Evolutionary conservation across 176 grass and related monocot species (phyloP).

Genomic region (Thalia dealbata): DNA sequence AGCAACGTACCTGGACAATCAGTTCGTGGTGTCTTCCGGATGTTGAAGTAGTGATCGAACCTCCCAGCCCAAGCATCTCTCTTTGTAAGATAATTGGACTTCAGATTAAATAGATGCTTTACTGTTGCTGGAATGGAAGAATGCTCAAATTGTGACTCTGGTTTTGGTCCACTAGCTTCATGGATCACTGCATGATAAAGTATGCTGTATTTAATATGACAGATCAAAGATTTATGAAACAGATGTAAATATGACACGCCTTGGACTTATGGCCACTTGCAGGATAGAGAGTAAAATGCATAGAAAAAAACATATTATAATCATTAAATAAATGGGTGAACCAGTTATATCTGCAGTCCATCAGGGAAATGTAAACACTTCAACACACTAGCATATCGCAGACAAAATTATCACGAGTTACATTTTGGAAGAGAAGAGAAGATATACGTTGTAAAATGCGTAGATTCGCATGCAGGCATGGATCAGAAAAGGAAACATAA

Average conservation of each 20-base stretch:
- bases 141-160: constrained; percentile 65
- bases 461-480: not conserved
- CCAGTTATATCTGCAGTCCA: not conserved
- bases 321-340: not conserved
- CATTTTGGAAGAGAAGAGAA: not conserved
- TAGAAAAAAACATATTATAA: not conserved
- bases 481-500: not conserved
- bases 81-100: constrained; percentile 84
- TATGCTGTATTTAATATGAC: not conserved
- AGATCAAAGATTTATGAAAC: not conserved
- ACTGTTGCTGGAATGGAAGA: constrained; percentile 76
- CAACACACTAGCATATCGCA: not conserved
- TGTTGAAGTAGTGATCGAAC: constrained; percentile 57
- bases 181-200: constrained; percentile 66
- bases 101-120: constrained; percentile 82
- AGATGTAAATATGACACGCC: not conserved
- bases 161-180: constrained; percentile 44
- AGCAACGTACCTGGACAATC: constrained; percentile 70
- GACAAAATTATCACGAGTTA: not conserved
- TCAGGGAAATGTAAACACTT: too few species aligned
- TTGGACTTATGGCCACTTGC: not conserved
- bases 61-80: constrained; percentile 83
- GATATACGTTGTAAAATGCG: not conserved
- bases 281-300: not conserved
- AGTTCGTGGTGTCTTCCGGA: constrained; percentile 56